A percentile compares a stretch with the other conserved stretches of the same genome.
These are phyloP conservation scores for Nigrospora sphaerica DNA, from an alignment of 2,329 filamentous ascomycete genomes.

Conservation along the genomic window DNA sequence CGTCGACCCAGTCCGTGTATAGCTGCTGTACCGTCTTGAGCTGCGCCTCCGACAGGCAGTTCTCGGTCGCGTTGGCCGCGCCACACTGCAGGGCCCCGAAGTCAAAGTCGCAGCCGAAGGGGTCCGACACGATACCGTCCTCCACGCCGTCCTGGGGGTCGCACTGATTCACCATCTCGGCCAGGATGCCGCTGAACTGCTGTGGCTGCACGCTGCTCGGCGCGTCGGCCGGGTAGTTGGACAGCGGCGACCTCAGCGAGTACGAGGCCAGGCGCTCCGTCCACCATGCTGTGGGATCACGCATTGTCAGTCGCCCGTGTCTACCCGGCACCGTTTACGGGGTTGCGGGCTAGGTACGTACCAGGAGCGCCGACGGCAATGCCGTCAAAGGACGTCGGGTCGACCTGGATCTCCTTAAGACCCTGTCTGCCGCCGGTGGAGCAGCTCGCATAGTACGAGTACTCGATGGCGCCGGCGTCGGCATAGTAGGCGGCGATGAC, in stretches of 20 bases:
- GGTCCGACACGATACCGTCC: conserved; percentile 34
- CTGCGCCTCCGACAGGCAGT: conserved; percentile 32
- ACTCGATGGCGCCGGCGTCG: conserved; percentile 24
- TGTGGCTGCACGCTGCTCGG: conserved; percentile 31
- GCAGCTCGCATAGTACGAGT: conserved; percentile 50
- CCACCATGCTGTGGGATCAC: conserved; percentile 32
- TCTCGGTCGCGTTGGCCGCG: conserved; percentile 6
- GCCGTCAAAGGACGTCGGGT: conserved; percentile 50
- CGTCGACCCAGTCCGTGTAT: conserved; percentile 19
- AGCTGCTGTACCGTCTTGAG: conserved; percentile 24
- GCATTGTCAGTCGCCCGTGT: too few relatives aligned
- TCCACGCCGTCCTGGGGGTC: conserved; percentile 34
- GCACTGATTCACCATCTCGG: conserved; percentile 34
- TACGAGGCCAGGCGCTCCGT: conserved; percentile 28
- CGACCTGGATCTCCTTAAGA: conserved; percentile 42
- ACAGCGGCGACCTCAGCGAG: conserved; percentile 32
- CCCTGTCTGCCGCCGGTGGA: conserved; percentile 55
- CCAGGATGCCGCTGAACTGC: conserved; percentile 30
- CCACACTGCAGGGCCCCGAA: conserved; percentile 28
- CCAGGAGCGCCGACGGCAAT: conserved; percentile 43
- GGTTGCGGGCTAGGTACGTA: conserved; percentile 14
- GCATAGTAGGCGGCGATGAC: conserved; percentile 43
- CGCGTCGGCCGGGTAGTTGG: conserved; percentile 32
- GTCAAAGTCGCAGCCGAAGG: conserved; percentile 29
- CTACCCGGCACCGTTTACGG: too few relatives aligned